Conservation (phyloP, 768 basidiomycete species). For the Mycena leptocephala region DNA sequence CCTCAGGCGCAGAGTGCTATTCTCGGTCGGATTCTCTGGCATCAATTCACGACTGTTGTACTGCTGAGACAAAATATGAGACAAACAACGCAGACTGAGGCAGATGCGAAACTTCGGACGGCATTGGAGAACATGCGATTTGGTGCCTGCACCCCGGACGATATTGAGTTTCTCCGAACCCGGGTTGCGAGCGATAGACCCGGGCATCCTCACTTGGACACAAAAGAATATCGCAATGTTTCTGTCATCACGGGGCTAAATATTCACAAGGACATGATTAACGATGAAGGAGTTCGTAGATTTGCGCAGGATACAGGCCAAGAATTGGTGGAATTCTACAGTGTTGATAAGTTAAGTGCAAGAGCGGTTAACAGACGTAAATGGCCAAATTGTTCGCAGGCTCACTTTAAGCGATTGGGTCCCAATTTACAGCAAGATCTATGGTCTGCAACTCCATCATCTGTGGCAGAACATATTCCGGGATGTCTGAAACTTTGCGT, state of each 20-base stretch:
- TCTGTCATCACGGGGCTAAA: background rate
- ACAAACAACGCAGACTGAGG: conserved; percentile 32
- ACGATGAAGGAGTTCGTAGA: background rate
- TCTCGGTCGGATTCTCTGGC: too few species aligned
- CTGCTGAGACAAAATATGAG: conserved; percentile 53
- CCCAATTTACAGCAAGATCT: background rate
- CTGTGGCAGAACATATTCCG: background rate
- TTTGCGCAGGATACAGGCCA: background rate
- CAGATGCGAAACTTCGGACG: conserved; percentile 36
- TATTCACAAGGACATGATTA: background rate
- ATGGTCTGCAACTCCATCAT: background rate
- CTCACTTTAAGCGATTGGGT: background rate
- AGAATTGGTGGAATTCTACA: background rate
- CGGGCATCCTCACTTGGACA: background rate
- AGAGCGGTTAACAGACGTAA: background rate
- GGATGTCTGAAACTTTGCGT: background rate
- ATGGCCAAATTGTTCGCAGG: too few species aligned
- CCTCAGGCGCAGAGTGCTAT: conserved; percentile 36
- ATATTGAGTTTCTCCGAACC: conserved; percentile 39
- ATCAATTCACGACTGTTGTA: conserved; percentile 50
- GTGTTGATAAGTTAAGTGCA: background rate
- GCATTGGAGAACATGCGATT: too few species aligned
- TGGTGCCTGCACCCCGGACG: conserved; percentile 43
- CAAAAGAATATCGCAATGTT: background rate
- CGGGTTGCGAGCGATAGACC: conserved; percentile 31